These are phyloP conservation scores for Coleophoma eucalyptorum DNA, from an alignment of 2,329 filamentous ascomycete genomes.

Conservation along the genomic window DNA sequence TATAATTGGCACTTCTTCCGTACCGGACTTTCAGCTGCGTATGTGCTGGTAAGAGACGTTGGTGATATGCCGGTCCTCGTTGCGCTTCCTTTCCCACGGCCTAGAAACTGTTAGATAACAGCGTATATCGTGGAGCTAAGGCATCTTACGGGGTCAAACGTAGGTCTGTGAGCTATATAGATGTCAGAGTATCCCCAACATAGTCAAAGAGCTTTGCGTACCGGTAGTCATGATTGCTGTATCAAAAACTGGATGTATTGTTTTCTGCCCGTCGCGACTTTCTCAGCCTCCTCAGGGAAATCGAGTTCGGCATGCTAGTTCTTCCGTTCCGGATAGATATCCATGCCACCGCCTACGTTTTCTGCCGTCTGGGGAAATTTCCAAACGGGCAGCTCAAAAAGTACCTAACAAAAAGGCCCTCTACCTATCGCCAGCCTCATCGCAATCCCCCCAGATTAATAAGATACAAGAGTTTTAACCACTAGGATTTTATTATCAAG, in stretches of 20 bases:
- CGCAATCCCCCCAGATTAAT: no score
- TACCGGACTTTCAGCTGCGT: slow-evolving; percentile 86
- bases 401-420: no score
- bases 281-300: no score
- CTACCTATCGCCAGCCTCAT: no score
- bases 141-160: slow-evolving; percentile 80
- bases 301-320: no score
- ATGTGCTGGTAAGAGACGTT: slow-evolving; percentile 89
- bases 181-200: slow-evolving; percentile 9
- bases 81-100: slow-evolving; percentile 93
- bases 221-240: slow-evolving; percentile 46
- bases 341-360: slow-evolving; percentile 11
- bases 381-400: neutral
- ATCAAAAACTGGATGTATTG: neutral
- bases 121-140: neutral
- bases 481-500: neutral
- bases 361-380: slow-evolving; percentile 3
- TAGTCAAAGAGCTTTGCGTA: slow-evolving; percentile 8
- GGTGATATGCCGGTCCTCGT: slow-evolving; percentile 91
- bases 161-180: slow-evolving; percentile 72
- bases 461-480: neutral
- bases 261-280: neutral
- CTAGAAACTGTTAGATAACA: slow-evolving; percentile 38
- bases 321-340: neutral
- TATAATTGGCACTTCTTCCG: slow-evolving; percentile 11